Evolutionary conservation across 2,329 filamentous ascomycete genomes (phyloP).

Genomic region (Botryotinia convoluta): DNA sequence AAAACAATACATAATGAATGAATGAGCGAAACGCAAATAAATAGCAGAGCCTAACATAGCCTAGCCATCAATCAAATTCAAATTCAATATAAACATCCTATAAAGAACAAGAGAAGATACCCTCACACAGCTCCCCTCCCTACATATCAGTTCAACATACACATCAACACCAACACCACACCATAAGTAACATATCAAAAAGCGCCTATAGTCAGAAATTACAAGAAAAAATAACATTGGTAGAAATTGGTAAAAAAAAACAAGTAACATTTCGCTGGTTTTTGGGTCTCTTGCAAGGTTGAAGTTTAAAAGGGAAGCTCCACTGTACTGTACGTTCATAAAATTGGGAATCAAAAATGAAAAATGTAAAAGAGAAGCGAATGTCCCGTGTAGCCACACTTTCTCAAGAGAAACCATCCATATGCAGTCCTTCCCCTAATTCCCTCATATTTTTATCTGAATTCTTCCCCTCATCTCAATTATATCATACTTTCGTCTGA

Average conservation of each 20-base stretch:
- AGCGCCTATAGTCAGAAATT: background rate
- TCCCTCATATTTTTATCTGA: slow-evolving; percentile 1
- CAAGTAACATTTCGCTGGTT: slow-evolving; percentile 1
- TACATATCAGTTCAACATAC: background rate
- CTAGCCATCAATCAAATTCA: background rate
- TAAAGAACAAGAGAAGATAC: background rate
- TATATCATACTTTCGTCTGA: slow-evolving; percentile 5
- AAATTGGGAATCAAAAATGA: slow-evolving; percentile 16
- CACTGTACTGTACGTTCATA: slow-evolving; percentile 15
- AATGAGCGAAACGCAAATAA: background rate
- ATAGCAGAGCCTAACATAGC: background rate
- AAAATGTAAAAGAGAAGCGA: slow-evolving; percentile 15
- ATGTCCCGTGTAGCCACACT: slow-evolving; percentile 17
- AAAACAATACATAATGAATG: background rate
- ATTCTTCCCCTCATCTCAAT: slow-evolving; percentile 6
- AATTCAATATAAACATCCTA: background rate
- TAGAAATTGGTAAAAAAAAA: background rate
- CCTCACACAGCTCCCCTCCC: background rate
- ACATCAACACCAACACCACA: background rate
- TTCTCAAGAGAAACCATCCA: slow-evolving; percentile 13
- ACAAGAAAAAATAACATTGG: background rate
- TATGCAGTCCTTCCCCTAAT: slow-evolving; percentile 15
- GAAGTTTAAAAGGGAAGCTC: slow-evolving; percentile 11
- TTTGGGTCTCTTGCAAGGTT: slow-evolving; percentile 18
- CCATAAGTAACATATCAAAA: slow-evolving; percentile 5